A percentile compares a stretch with the other conserved stretches of the same genome.
Evolutionary conservation across 495 filamentous ascomycete species (phyloP).

Genomic region (Alectoria sarmentosa): DNA sequence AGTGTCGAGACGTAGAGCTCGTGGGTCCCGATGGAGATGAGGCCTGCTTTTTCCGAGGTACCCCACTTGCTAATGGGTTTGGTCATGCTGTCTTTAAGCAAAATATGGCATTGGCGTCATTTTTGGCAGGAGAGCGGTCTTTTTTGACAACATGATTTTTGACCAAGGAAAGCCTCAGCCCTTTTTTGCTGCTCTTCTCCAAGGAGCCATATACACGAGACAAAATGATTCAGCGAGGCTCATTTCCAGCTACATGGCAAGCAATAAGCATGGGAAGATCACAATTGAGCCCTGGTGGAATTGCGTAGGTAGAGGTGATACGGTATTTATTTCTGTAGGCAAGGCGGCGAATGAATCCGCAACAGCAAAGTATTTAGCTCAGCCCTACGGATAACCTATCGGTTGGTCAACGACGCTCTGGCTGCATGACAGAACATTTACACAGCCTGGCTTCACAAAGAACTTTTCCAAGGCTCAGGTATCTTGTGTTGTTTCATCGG

Average conservation of each 20-base stretch:
- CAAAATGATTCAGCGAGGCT: background rate
- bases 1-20: constrained; percentile 30
- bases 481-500: background rate
- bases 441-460: background rate
- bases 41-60: background rate
- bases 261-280: no score
- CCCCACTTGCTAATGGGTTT: background rate
- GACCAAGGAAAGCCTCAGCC: background rate
- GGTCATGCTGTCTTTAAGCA: no score
- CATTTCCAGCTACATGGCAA: background rate
- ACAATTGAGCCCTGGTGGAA: no score
- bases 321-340: no score
- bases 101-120: no score
- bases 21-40: constrained; percentile 35
- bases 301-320: no score
- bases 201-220: background rate
- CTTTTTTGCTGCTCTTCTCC: background rate
- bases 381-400: constrained; percentile 1
- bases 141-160: background rate
- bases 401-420: background rate
- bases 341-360: no score
- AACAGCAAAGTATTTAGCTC: no score
- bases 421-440: background rate
- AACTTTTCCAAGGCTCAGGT: background rate
- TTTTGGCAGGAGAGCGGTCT: background rate